A percentile compares a stretch with the other conserved stretches of the same genome.
These are phyloP conservation scores for Sorghum bicolor DNA, from an alignment of 176 grass and related monocot species.

Conservation along the genomic window DNA sequence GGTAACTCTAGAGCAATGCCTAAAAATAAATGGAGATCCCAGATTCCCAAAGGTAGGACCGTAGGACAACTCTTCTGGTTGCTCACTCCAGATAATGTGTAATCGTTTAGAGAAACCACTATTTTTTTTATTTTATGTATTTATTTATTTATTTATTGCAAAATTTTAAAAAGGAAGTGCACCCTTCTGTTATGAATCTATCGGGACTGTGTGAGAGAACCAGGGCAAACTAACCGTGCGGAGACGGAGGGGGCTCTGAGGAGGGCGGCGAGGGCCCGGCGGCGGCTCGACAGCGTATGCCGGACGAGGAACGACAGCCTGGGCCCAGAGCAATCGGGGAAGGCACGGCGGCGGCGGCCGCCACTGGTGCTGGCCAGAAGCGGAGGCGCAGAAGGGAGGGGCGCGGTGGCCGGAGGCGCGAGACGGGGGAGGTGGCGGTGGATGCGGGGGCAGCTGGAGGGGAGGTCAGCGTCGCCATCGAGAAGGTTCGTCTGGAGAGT, in stretches of 20 bases:
- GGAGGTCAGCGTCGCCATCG: conserved; percentile 29
- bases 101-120: neutral
- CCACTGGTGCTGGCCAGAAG: conserved; percentile 3
- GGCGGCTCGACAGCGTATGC: conserved; percentile 22
- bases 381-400: neutral
- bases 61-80: neutral
- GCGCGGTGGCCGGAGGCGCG: neutral
- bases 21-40: neutral
- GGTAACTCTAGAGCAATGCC: neutral
- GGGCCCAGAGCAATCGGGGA: neutral
- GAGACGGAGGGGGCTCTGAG: conserved; percentile 35
- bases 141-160: no score
- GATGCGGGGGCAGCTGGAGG: neutral
- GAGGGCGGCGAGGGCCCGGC: conserved; percentile 41
- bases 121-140: no score
- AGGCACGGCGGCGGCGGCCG: neutral
- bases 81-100: neutral
- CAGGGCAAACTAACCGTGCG: conserved; percentile 18
- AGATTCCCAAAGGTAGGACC: neutral
- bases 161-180: neutral
- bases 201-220: neutral
- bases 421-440: neutral
- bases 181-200: neutral
- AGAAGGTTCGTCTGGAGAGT: neutral
- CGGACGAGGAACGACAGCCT: neutral